Evolutionary conservation across 345 rosid genomes (phyloP).

Genomic region (Tarenaya hassleriana): DNA sequence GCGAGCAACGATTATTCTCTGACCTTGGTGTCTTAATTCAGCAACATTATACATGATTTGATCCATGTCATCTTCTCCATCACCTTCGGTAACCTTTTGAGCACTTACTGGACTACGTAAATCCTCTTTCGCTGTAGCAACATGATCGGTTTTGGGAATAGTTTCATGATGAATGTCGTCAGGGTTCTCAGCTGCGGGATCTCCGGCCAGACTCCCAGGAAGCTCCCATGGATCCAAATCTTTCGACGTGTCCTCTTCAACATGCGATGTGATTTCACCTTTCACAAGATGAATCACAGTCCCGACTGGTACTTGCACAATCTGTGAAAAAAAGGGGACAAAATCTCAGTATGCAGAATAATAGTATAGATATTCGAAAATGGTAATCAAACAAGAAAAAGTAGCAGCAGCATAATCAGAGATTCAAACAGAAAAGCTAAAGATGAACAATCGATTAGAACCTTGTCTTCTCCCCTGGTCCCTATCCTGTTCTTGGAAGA

Average conservation of each 20-base stretch:
- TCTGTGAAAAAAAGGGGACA: conserved; percentile 27
- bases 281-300: conserved; percentile 76
- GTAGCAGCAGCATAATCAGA: too few species aligned
- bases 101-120: not conserved
- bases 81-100: conserved; percentile 18
- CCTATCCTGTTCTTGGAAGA: conserved; percentile 83
- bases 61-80: conserved; percentile 32
- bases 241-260: conserved; percentile 32
- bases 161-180: conserved; percentile 21
- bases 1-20: conserved; percentile 54
- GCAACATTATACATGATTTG: conserved; percentile 50
- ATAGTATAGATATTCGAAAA: not conserved
- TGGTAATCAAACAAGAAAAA: conserved; percentile 10
- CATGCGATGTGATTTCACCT: conserved; percentile 57
- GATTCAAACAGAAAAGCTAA: too few species aligned
- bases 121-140: conserved; percentile 2
- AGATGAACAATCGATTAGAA: too few species aligned
- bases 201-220: conserved; percentile 58
- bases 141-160: conserved; percentile 9
- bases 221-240: conserved; percentile 89
- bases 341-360: not conserved
- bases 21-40: conserved; percentile 65
- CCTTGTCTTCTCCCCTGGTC: conserved; percentile 86
- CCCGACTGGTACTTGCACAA: conserved; percentile 78
- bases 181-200: conserved; percentile 24